Conservation (phyloP, 2,329 filamentous ascomycete species). For the Bipolaris victoriae region DNA sequence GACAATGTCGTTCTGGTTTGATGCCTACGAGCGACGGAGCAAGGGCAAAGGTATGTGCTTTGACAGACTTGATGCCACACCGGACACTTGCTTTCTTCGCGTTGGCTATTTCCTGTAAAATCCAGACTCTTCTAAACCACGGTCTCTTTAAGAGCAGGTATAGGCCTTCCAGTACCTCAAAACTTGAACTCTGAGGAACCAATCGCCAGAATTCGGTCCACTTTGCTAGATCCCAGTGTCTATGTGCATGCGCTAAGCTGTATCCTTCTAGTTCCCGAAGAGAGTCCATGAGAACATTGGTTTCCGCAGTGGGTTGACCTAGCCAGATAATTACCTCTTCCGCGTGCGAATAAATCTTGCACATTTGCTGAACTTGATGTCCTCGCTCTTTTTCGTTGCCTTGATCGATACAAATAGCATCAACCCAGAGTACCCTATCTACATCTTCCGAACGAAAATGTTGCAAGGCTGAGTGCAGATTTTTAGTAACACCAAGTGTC, state of each 20-base stretch:
- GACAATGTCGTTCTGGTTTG: not conserved
- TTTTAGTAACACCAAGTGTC: not conserved
- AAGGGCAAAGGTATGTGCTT: not conserved
- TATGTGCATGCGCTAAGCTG: too few relatives aligned
- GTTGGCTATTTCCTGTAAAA: not conserved
- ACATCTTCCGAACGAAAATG: not conserved
- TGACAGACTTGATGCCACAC: not conserved
- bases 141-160: not conserved
- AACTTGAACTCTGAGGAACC: not conserved
- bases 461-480: not conserved
- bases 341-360: not conserved
- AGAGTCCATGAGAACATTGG: not conserved
- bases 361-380: conserved; percentile 7
- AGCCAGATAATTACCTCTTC: not conserved
- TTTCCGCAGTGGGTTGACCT: not conserved
- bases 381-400: not conserved
- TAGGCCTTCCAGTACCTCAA: not conserved
- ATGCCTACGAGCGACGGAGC: not conserved
- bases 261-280: not conserved
- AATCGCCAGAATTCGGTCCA: not conserved
- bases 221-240: too few relatives aligned
- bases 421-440: not conserved
- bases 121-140: not conserved
- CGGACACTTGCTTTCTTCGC: not conserved
- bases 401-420: conserved; percentile 8